A percentile compares a stretch with the other conserved stretches of the same genome.
phyloP scores from a whole-genome alignment of 2,329 filamentous ascomycete genomes.

The Cercospora berteroae region DNA sequence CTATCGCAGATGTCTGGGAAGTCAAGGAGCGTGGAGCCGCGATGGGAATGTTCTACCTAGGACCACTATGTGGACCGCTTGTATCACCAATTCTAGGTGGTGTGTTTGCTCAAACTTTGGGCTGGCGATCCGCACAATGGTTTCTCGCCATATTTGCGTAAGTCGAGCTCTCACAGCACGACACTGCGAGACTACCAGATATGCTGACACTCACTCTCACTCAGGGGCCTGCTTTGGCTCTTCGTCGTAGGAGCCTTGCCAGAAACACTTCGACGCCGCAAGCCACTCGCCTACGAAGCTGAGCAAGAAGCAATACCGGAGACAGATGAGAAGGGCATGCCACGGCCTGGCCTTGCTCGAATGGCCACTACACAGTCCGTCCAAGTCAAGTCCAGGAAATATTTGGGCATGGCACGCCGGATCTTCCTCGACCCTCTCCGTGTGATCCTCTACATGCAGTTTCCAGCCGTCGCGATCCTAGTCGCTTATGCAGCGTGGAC shows the following conservation, averaged over 20 bases:
- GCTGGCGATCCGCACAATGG: conserved; percentile 77
- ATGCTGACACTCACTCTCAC: neutral
- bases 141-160: conserved; percentile 66
- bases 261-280: conserved; percentile 55
- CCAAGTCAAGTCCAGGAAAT: conserved; percentile 55
- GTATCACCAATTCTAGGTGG: conserved; percentile 76
- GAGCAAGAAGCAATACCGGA: conserved; percentile 29
- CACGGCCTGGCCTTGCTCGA: conserved; percentile 39
- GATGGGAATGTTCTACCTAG: conserved; percentile 83
- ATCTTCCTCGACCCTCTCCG: conserved; percentile 69
- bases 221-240: conserved; percentile 53
- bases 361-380: conserved; percentile 62
- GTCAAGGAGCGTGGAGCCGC: conserved; percentile 67
- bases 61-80: conserved; percentile 71
- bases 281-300: conserved; percentile 35
- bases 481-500: conserved; percentile 73
- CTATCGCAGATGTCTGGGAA: conserved; percentile 80
- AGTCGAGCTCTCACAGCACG: neutral
- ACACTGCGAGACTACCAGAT: neutral
- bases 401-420: conserved; percentile 56
- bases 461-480: conserved; percentile 69
- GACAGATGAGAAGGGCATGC: conserved; percentile 27
- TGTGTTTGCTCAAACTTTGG: conserved; percentile 63
- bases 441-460: conserved; percentile 69
- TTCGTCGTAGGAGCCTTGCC: conserved; percentile 62